phyloP scores from a whole-genome alignment of 2,329 filamentous ascomycete species.

The Colletotrichum filicis region DNA sequence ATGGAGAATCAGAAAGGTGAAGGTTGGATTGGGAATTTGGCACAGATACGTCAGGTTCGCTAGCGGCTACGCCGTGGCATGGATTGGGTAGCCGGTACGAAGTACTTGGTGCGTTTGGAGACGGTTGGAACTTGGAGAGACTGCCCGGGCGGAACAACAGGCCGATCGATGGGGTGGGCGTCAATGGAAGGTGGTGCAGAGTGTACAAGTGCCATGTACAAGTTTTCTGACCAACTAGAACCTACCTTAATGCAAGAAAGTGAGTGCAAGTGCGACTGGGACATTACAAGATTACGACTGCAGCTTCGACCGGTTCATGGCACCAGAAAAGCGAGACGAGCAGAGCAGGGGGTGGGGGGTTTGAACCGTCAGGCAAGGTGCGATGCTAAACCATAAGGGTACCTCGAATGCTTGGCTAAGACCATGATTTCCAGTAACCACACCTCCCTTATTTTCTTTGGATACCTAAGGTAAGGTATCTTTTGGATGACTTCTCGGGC shows the following conservation, averaged over 20 bases:
- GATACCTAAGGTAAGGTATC: background rate
- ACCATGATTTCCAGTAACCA: background rate
- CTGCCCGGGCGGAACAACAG: background rate
- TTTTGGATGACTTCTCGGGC: background rate
- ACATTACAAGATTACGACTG: conserved; percentile 3
- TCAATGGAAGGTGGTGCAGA: background rate
- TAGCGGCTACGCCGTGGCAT: background rate
- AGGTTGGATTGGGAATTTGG: conserved; percentile 28
- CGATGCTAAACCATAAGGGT: background rate
- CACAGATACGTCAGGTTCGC: conserved; percentile 20
- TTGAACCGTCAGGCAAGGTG: background rate
- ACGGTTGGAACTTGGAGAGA: background rate
- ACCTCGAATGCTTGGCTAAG: background rate
- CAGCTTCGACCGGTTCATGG: conserved; percentile 1
- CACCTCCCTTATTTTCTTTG: background rate
- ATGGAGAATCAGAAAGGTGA: conserved; percentile 17
- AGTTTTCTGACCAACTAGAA: background rate
- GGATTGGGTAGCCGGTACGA: background rate
- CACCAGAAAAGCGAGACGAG: background rate
- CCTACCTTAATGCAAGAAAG: background rate
- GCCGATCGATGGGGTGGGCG: background rate
- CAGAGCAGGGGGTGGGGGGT: background rate
- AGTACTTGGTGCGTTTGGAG: background rate
- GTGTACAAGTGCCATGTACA: conserved; percentile 1
- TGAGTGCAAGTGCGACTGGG: conserved; percentile 3